Evolutionary conservation across 345 rosid species (phyloP).

Genomic region (Luvunga scandens): DNA sequence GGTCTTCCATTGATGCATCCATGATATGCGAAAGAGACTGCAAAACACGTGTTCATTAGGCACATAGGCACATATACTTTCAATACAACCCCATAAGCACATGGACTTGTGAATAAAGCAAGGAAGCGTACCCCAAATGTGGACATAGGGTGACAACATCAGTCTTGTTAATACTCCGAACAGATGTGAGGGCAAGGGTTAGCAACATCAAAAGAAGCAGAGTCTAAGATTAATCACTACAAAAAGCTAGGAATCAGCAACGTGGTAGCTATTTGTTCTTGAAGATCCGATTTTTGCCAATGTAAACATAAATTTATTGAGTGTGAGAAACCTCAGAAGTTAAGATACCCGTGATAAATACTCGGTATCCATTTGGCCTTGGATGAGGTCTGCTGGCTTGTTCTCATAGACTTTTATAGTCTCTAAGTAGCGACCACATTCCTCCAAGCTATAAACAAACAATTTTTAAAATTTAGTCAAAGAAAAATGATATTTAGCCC

Average conservation of each 20-base stretch:
- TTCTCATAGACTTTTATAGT: constrained; percentile 91
- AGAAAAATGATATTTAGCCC: not conserved
- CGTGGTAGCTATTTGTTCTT: not conserved
- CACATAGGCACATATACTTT: not conserved
- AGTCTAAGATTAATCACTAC: constrained; percentile 5
- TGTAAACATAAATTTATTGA: not conserved
- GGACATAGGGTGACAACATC: constrained; percentile 90
- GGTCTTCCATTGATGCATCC: constrained; percentile 81
- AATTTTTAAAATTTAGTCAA: not conserved
- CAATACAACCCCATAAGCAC: not conserved
- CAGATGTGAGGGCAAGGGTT: constrained; percentile 68
- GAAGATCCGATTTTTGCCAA: not conserved
- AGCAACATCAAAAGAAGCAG: constrained; percentile 44
- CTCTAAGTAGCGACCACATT: constrained; percentile 96
- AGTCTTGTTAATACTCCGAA: constrained; percentile 88
- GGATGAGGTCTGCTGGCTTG: constrained; percentile 92
- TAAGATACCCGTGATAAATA: too few species aligned
- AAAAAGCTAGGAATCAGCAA: not conserved
- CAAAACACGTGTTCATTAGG: constrained; percentile 12
- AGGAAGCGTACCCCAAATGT: constrained; percentile 70
- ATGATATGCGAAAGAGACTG: constrained; percentile 85
- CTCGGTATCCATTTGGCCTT: constrained; percentile 91
- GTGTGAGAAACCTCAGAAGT: too few species aligned
- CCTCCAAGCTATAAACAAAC: constrained; percentile 60
- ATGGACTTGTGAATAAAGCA: not conserved